Conservation (phyloP, 345 rosid genomes). For the Pugionium dolabratum region DNA sequence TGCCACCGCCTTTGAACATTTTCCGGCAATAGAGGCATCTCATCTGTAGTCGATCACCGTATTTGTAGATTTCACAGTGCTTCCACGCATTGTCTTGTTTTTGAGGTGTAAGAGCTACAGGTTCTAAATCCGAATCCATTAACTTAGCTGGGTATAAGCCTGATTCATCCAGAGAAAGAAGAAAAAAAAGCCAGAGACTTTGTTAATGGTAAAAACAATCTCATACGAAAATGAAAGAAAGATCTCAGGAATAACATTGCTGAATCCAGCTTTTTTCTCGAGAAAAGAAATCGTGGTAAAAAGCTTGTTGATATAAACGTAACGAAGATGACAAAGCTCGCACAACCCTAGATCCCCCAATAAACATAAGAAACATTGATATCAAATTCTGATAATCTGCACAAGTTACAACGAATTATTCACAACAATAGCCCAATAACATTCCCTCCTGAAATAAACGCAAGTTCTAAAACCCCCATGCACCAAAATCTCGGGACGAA, state of each 20-base stretch:
- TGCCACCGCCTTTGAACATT: conserved; percentile 90
- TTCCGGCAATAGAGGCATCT: conserved; percentile 74
- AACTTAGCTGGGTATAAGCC: not conserved
- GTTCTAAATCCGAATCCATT: conserved; percentile 49
- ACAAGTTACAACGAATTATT: not conserved
- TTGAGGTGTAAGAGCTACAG: conserved; percentile 62
- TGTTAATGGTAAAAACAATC: conserved; percentile 6
- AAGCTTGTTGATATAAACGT: not conserved
- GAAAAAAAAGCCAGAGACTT: conserved; percentile 4
- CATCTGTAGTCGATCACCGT: conserved; percentile 72
- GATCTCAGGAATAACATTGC: conserved; percentile 5
- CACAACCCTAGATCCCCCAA: conserved; percentile 1
- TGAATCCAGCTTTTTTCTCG: not conserved
- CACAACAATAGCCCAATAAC: no score
- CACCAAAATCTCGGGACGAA: not conserved
- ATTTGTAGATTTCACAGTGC: conserved; percentile 61
- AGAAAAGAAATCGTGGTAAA: not conserved
- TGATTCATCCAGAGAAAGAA: not conserved
- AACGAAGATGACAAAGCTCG: not conserved
- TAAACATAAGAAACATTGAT: not conserved
- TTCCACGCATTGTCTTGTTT: conserved; percentile 51
- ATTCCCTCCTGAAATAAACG: not conserved
- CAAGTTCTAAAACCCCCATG: conserved; percentile 23
- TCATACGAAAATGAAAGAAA: not conserved
- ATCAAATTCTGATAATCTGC: no score